Evolutionary conservation across 306 rosid genomes (phyloP).

Genomic region (Morella rubra): DNA sequence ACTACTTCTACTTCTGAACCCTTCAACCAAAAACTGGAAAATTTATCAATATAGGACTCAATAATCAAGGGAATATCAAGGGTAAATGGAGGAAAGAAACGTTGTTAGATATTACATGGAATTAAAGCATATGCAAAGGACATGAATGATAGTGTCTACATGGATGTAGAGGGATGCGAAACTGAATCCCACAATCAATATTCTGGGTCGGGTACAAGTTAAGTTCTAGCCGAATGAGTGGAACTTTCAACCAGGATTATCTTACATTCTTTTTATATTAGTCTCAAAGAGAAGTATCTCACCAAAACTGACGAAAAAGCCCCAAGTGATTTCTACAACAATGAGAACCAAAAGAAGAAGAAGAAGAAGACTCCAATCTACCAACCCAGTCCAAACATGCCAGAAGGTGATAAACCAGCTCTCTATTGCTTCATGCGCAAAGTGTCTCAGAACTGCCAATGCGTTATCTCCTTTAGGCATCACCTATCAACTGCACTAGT

Average conservation of each 20-base stretch:
- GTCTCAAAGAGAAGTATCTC: not conserved
- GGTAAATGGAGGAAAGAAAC: not conserved
- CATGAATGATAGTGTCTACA: not conserved
- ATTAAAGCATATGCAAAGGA: not conserved
- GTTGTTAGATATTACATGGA: not conserved
- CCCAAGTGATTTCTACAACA: too few relatives aligned
- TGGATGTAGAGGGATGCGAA: not conserved
- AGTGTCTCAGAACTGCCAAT: not conserved
- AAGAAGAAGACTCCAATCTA: not conserved
- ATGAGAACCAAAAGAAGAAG: not conserved
- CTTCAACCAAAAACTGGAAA: not conserved
- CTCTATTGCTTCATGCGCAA: not conserved
- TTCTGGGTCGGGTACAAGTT: not conserved
- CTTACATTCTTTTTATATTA: not conserved
- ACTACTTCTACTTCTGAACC: not conserved
- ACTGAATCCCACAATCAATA: not conserved
- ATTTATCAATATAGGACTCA: not conserved
- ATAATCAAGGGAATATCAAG: not conserved
- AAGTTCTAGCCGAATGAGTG: not conserved
- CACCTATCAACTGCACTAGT: not conserved
- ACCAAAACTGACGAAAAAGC: too few relatives aligned
- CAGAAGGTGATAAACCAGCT: not conserved
- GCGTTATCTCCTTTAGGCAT: not conserved
- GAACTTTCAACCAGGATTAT: not conserved
- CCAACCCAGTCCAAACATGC: conserved; percentile 4